Base-by-base conservation (phyloP, 495 filamentous ascomycete genomes). In the Xylaria castorea region DNA sequence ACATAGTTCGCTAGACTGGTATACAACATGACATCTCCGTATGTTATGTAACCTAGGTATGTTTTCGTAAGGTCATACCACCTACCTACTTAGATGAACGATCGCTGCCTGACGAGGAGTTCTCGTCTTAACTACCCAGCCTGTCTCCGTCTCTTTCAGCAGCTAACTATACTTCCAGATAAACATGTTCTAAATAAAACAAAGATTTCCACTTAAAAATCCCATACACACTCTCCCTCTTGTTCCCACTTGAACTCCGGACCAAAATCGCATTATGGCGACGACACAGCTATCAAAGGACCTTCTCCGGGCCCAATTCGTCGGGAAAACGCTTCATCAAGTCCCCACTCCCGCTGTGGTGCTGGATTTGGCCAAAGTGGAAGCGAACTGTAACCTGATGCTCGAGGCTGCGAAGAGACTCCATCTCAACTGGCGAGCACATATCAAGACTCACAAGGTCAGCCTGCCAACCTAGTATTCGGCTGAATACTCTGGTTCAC, bases 381-480 rank as follows among this genome's bases (percentile, higher is more conserved):
- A 86, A 40, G 82, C 84, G 20, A 95, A 97, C 77, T 97, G 93
- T 79, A 80, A 84, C 69, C 83, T 88, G 63, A 95, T 97, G 91
- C 87, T 94, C 18, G 81, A 90, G 63, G 89, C 92, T 0, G 85
- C 87, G 5, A 76, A 85, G 57, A 73, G 78, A 44, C 83, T 95
- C 5, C 85, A 84, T 1, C 83, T 95, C 30, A 87, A 86, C 32
- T 97, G 94, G 83, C 83, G 94, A 68, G 90, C 92, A 7, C 94
- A 97, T 80, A 89, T 96, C 68, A 97, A 97, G 76, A 93, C 93
- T 30, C 94, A 97, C 78, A 97, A 97, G 82, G 93, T 91, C 78
- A 61, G 77, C 53, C 18, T 58, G 20, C 16, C 14, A 9, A 0
- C 16, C 7, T 1, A 12, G 34, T 8, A 5, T 4, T 38, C 36